Conservation (phyloP, 768 basidiomycete genomes). For the Lentinula raphanica region DNA sequence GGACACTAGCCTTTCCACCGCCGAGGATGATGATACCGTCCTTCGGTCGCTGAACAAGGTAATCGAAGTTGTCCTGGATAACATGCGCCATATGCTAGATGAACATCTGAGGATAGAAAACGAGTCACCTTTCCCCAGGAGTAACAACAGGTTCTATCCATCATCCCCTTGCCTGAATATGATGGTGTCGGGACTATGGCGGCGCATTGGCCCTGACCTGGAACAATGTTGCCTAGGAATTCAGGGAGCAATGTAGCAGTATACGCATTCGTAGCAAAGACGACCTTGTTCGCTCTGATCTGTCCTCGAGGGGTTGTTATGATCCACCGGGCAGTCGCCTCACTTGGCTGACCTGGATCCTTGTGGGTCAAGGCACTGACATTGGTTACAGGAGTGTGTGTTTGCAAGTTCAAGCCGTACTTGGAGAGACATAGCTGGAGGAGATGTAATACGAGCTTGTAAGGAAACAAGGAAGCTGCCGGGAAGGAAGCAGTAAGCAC, state of each 20-base stretch:
- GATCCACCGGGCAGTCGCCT: conserved; percentile 22
- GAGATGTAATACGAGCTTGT: conserved; percentile 13
- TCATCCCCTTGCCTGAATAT: conserved; percentile 13
- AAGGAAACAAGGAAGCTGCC: conserved; percentile 15
- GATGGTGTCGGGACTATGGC: conserved; percentile 16
- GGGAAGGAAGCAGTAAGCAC: conserved; percentile 28
- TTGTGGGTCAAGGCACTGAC: conserved; percentile 17
- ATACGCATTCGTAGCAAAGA: conserved; percentile 56
- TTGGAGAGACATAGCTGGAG: conserved; percentile 8
- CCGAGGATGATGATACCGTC: conserved; percentile 19
- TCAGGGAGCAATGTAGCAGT: conserved; percentile 40
- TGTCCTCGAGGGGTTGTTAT: conserved; percentile 38
- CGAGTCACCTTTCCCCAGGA: conserved; percentile 6
- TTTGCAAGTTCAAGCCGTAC: conserved; percentile 35
- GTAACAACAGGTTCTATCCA: conserved; percentile 14
- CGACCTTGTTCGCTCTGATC: conserved; percentile 34
- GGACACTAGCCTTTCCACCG: conserved; percentile 12
- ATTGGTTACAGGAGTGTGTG: conserved; percentile 35
- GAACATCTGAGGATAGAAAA: neutral
- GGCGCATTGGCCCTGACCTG: conserved; percentile 16
- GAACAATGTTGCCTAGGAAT: conserved; percentile 22
- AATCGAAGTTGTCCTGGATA: conserved; percentile 11
- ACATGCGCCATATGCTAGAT: neutral
- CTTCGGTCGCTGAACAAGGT: conserved; percentile 17
- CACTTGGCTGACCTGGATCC: too few species aligned